phyloP scores from a whole-genome alignment of 108 stramenopile genomes.

The Skeletonema menzelii region DNA sequence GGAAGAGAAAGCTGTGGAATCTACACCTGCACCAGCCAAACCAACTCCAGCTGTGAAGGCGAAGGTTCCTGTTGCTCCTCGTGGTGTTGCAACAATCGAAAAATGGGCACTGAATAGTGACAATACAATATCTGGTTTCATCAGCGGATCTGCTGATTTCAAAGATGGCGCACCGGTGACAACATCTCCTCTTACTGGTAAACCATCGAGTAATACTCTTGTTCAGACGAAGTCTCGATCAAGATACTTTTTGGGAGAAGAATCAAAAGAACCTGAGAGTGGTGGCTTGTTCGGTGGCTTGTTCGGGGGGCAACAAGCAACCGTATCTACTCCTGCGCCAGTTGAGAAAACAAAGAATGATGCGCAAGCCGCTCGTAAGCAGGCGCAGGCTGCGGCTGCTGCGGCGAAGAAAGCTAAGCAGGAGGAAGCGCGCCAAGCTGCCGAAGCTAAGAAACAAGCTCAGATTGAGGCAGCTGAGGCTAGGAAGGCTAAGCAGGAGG shows the following conservation, averaged over 20 bases:
- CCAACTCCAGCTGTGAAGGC: background rate
- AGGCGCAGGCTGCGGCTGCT: constrained; percentile 21
- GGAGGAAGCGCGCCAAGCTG: constrained; percentile 11
- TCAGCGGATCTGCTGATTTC: constrained; percentile 26
- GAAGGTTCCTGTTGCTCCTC: constrained; percentile 21
- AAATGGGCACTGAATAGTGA: constrained; percentile 34
- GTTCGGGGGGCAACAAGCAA: constrained; percentile 11
- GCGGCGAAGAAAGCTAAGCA: constrained; percentile 12
- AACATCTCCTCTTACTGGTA: constrained; percentile 22
- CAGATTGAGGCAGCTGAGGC: constrained; percentile 6
- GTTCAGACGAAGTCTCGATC: constrained; percentile 30
- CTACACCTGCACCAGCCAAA: background rate
- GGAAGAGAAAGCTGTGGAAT: background rate
- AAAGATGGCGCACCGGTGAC: constrained; percentile 31
- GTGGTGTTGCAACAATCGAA: constrained; percentile 28
- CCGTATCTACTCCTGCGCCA: constrained; percentile 15
- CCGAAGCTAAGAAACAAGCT: background rate
- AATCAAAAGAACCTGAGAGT: constrained; percentile 35
- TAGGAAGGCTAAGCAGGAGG: constrained; percentile 13
- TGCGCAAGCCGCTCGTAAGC: background rate
- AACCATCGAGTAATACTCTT: constrained; percentile 12
- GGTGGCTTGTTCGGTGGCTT: constrained; percentile 32
- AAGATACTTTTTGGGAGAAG: constrained; percentile 47
- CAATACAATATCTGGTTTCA: constrained; percentile 39
- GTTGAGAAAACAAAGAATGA: constrained; percentile 9